Conservation (phyloP, 495 filamentous ascomycete species). For the Hypoxylon cercidicola region DNA sequence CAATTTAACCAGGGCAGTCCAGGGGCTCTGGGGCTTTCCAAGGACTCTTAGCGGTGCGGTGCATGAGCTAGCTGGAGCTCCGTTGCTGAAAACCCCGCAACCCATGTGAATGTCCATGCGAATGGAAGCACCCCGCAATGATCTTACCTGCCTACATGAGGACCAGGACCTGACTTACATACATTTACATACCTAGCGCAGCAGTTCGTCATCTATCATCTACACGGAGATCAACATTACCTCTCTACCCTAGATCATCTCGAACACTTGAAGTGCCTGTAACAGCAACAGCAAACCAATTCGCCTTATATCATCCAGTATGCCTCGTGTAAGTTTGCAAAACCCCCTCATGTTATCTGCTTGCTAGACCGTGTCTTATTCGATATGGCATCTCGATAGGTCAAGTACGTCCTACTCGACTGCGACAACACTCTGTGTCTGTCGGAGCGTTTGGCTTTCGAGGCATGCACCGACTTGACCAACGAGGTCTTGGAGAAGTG, state of each 20-base stretch:
- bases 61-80: conserved; percentile 16
- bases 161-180: neutral
- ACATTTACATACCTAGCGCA: neutral
- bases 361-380: conserved; percentile 9
- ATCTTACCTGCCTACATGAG: conserved; percentile 21
- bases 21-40: conserved; percentile 9
- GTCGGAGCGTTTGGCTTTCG: conserved; percentile 91
- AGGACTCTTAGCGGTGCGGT: conserved; percentile 14
- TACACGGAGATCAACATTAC: conserved; percentile 18
- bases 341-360: neutral
- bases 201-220: conserved; percentile 20
- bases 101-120: conserved; percentile 3
- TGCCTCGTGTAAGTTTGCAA: conserved; percentile 47
- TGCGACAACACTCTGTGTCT: conserved; percentile 98
- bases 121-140: conserved; percentile 41
- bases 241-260: conserved; percentile 10
- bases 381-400: conserved; percentile 55
- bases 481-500: conserved; percentile 85
- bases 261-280: conserved; percentile 11
- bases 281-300: conserved; percentile 12
- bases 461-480: conserved; percentile 90
- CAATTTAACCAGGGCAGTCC: conserved; percentile 27
- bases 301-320: conserved; percentile 38
- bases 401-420: conserved; percentile 88
- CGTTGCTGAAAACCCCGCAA: conserved; percentile 38